Evolutionary conservation across 208 protist genomes (phyloP), one percentile per base, ranked within the genome.

Genomic region (Endotrypanum monterogeii): DNA sequence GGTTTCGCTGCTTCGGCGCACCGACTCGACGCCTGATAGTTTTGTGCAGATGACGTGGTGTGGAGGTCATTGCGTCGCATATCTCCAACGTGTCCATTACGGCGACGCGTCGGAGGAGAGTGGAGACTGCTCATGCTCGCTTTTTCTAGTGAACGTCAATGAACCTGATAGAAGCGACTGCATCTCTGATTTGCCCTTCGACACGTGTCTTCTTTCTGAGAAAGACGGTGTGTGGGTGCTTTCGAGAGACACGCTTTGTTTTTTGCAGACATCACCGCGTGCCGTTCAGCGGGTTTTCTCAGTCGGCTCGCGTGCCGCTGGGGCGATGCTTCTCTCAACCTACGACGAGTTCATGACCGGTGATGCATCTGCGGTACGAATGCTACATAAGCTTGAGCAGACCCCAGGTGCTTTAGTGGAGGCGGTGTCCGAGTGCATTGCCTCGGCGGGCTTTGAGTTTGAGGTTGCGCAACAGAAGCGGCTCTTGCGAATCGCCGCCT

Each of bases 351-450:
- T 91, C 76, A 86, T 93, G 78, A 85, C 80, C 12, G 91, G 91
- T 23, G 88, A 89, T 65, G 80, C 91, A 32, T 80, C 67, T 32
- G 86, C 91, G 14, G 87, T 94, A 54, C 82, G 80, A 23, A 90
- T 93, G 82, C 65, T 96, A 63, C 85, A 82, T n/a, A 80, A 89
- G 57, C 66, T 96, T 28, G 87, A 92, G 79, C 71, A 71, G n/a
- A 74, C 85, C 37, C 39, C 65, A 9, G 61, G 76, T 55, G 78
- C 60, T 48, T 82, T 99, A 46, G 73, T 70, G 28, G 71, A 88
- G 39, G 97, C 96, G 7, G 92, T 99, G 1, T 80, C 90, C 41
- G 84, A 89, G 48, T 99, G 98, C 83, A 87, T 99, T 35, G 74
- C 75, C 11, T 88, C 96, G 20, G 96, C 98, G 0, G 89, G 87